Base-by-base conservation (phyloP, 2,329 filamentous ascomycete species). In the Celoporthe dispersa region DNA sequence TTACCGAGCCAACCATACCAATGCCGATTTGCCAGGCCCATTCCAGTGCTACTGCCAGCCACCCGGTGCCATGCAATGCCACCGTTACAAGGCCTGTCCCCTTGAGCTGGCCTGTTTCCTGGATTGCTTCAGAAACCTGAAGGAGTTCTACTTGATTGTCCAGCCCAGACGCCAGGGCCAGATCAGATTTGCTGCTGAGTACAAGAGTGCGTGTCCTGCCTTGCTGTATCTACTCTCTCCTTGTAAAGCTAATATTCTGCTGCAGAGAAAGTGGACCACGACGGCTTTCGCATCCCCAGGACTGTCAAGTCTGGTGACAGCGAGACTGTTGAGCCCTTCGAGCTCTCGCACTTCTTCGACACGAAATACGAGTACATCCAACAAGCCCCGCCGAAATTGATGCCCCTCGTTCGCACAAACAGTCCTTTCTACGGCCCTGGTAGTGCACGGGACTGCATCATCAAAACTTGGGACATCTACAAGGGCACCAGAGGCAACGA, bases 61-160 rank as follows among this genome's bases (percentile, higher is more conserved):
- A 12, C 5, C n/a, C 11, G 3, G 6, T 2, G 11, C 6, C 7
- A 22, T 60, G 28, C 41, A 70, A 19, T n/a, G 57, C 6, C 0
- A 3, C 1, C 4, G 3, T 0, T 69, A 53, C 67, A 72, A 64
- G 22, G 64, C 73, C 35, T 78, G 78, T 60, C 73, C 73, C 0
- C 2, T 41, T 4, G 72, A 70, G 67, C 66, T 77, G 19, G 71
- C 57, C 5, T 48, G 70, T 14, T 76, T 78, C 19, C 9, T 80
- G 4, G 69, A 74, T 8, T 68, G 70, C n/a, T 79, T 81, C 44
- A 44, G 66, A 0, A 60, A 75, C 28, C 66, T 81, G 0, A 64
- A 77, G 62, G 55, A 69, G 6, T 73, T 81, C 44, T 80, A 78
- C 69, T 66, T 81, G 57, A 70, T 80, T 9, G 37, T 75, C 14